Base-by-base conservation (phyloP, 164 flowering plant species). In the Annona squamosa region DNA sequence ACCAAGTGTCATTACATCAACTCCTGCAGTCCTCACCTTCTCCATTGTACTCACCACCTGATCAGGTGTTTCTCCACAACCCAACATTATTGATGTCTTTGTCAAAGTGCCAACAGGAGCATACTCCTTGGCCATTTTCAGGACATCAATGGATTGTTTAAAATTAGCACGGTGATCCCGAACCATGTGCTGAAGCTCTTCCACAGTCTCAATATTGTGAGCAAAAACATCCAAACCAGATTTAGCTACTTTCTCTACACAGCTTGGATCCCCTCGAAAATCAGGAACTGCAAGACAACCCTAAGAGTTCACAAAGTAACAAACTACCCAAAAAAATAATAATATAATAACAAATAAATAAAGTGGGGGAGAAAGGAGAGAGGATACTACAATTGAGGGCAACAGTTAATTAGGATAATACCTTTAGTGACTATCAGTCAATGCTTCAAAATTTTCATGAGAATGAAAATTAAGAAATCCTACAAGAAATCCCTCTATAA, bases 51-150 rank as follows among this genome's bases (percentile, higher is more conserved):
- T 86, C 76, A 91, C 79, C 46, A 95, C 94, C 81, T 90, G 94
- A 65, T 91, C 97, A 70, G 98, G 98, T 67, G 99, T 95, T 82
- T 95, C 99, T 44, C 99, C 98, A 85, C 99, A 95, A 0, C 98
- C 98, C 82, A 93, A 81, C 99, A 95, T 95, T 80, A 95, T 73
- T 37, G 99, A 95, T 12, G 99, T 93, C 86, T 95, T 92, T 17
- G 99, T 92, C 17, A 93, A 90, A 68, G 97, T 93, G 63, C 99
- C 94, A 12, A 85, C 79, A 73, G 94, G 94, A 70, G 97, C 94
- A 83, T 76, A 86, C 13, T 86, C 87, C 79, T 95, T 93, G 57
- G 98, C 99, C 85, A 82, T 74, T 84, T 84, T 87, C 1, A 95
- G 79, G 73, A 95, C 98, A 63, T 91, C 96, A 4, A 93, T 72